Evolutionary conservation across 225 moss, liverwort and hornwort species (phyloP).

Genomic region (Pleurozium schreberi): DNA sequence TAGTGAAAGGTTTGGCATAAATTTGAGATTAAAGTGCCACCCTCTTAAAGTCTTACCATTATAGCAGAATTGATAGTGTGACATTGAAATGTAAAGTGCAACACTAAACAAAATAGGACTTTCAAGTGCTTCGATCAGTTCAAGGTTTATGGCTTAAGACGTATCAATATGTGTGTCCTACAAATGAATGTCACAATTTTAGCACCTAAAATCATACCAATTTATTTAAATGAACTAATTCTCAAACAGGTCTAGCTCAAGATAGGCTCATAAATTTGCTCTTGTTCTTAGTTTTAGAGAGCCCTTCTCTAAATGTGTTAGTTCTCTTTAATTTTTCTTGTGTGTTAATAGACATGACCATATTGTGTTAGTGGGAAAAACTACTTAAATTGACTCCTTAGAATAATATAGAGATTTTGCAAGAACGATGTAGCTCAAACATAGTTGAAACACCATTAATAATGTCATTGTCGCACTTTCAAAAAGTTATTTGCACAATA

Average conservation of each 20-base stretch:
- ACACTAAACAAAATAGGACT: not conserved
- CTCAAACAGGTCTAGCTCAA: too few relatives aligned
- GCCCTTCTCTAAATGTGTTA: not conserved
- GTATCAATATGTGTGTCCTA: accelerated
- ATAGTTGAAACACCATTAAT: too few relatives aligned
- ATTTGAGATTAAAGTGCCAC: not conserved
- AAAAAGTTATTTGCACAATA: too few relatives aligned
- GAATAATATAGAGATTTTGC: not conserved
- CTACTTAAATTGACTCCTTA: not conserved
- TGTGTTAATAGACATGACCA: not conserved
- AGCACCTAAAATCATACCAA: accelerated
- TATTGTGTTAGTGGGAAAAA: too few relatives aligned
- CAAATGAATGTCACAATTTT: accelerated
- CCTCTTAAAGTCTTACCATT: not conserved
- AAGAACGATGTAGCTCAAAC: accelerated
- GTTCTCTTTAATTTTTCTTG: not conserved
- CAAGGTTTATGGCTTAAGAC: not conserved
- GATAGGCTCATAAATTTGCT: not conserved
- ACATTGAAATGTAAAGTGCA: not conserved
- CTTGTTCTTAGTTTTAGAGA: not conserved
- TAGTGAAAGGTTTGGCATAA: accelerated
- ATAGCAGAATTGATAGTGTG: not conserved
- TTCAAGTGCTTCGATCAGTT: not conserved
- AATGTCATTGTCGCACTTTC: not conserved
- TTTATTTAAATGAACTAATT: too few relatives aligned